phyloP scores from a whole-genome alignment of 2,329 filamentous ascomycete species.

The Alternaria hordeiaustralica region DNA sequence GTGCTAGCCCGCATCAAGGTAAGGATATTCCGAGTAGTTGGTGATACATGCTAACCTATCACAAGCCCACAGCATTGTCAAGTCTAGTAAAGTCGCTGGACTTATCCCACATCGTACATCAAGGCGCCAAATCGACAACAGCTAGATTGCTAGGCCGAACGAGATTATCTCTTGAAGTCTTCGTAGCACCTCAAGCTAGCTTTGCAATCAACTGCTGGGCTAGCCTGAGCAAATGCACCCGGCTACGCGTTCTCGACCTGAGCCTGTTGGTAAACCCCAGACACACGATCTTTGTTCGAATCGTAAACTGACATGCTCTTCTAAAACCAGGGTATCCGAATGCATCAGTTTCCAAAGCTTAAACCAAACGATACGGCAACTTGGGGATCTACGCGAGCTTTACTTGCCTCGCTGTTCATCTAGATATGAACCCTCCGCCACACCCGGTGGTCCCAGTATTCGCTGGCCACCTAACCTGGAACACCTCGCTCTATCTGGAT shows the following conservation, averaged over 20 bases:
- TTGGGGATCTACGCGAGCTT: constrained; percentile 55
- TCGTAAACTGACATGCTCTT: background rate
- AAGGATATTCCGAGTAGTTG: background rate
- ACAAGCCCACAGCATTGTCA: constrained; percentile 55
- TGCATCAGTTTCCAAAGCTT: constrained; percentile 57
- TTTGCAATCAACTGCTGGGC: constrained; percentile 66
- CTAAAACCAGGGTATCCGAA: constrained; percentile 51
- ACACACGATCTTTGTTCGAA: background rate
- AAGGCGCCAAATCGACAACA: constrained; percentile 64
- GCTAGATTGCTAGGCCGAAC: constrained; percentile 63
- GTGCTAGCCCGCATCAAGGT: constrained; percentile 55
- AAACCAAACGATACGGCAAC: constrained; percentile 57
- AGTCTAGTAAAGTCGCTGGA: constrained; percentile 61
- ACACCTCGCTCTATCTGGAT: constrained; percentile 53
- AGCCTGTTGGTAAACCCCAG: constrained; percentile 43
- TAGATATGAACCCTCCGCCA: constrained; percentile 31
- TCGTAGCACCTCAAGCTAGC: constrained; percentile 63
- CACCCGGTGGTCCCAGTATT: constrained; percentile 26
- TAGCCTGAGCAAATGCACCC: constrained; percentile 61
- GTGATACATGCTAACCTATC: background rate
- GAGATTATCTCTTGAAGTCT: constrained; percentile 59
- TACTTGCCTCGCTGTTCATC: constrained; percentile 53
- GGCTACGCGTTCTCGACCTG: constrained; percentile 59
- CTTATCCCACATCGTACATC: constrained; percentile 63
- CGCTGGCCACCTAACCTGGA: constrained; percentile 54